phyloP scores from a whole-genome alignment of 306 rosid species.

The Lathyrus aphaca region DNA sequence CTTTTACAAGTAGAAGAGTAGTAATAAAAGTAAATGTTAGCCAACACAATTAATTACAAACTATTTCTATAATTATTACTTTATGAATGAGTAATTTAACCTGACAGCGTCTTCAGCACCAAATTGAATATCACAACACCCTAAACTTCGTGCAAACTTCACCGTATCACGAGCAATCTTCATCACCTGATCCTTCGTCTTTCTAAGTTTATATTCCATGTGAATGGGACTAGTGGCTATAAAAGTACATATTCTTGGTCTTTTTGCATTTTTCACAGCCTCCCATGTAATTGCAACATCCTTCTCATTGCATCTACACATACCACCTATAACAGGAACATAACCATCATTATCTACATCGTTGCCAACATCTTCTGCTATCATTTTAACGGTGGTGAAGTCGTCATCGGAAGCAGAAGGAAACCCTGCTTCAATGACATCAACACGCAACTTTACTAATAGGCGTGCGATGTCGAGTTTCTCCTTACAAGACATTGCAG shows the following conservation, averaged over 20 bases:
- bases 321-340: constrained; percentile 77
- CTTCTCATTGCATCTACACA: constrained; percentile 71
- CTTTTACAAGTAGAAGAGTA: neutral
- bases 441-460: constrained; percentile 70
- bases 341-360: constrained; percentile 53
- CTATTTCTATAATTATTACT: too few relatives aligned
- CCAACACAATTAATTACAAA: neutral
- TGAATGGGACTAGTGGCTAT: constrained; percentile 86
- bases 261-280: constrained; percentile 73
- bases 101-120: constrained; percentile 95
- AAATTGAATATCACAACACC: constrained; percentile 81
- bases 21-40: neutral
- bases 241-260: constrained; percentile 75
- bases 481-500: constrained; percentile 66
- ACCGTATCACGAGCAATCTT: constrained; percentile 71
- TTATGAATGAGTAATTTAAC: constrained; percentile 34
- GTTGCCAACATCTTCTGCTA: constrained; percentile 75
- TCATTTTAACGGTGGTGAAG: constrained; percentile 68
- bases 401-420: constrained; percentile 74
- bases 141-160: constrained; percentile 70
- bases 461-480: constrained; percentile 73
- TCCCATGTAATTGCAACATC: constrained; percentile 84
- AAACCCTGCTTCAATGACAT: constrained; percentile 88
- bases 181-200: constrained; percentile 64
- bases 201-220: constrained; percentile 71